phyloP scores from a whole-genome alignment of 768 basidiomycete species.

The Phylloporus arenicola region DNA sequence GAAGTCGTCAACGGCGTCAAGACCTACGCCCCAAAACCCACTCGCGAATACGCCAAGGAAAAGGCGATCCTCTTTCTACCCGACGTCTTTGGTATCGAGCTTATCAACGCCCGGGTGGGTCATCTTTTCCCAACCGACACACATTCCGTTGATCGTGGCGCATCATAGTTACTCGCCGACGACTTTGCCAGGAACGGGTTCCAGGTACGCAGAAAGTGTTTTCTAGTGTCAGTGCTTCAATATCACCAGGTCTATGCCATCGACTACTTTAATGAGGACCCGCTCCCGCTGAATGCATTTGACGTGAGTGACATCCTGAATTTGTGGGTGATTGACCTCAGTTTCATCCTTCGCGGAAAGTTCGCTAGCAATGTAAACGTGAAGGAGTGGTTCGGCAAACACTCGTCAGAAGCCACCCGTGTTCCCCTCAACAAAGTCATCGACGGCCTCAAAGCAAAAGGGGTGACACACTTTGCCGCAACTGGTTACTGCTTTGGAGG shows the following conservation, averaged over 20 bases:
- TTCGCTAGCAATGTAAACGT: constrained; percentile 20
- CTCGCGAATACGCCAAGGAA: constrained; percentile 44
- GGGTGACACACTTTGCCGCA: constrained; percentile 53
- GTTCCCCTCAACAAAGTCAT: constrained; percentile 54
- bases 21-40: constrained; percentile 51
- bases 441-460: constrained; percentile 49
- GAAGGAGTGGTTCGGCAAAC: constrained; percentile 35
- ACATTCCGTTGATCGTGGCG: background rate
- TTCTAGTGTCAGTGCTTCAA: background rate
- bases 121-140: background rate
- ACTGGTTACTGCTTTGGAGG: constrained; percentile 72
- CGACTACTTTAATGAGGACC: constrained; percentile 30
- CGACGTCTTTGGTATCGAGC: constrained; percentile 47
- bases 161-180: constrained; percentile 37
- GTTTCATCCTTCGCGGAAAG: background rate
- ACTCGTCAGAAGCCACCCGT: constrained; percentile 37
- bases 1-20: constrained; percentile 44
- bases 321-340: background rate
- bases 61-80: constrained; percentile 53
- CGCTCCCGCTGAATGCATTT: constrained; percentile 14
- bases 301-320: constrained; percentile 1
- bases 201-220: constrained; percentile 15
- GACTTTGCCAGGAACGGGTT: constrained; percentile 40
- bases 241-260: constrained; percentile 13
- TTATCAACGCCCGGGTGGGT: constrained; percentile 42